Conservation (phyloP, 140 eudicot species). For the Oenanthe javanica region DNA sequence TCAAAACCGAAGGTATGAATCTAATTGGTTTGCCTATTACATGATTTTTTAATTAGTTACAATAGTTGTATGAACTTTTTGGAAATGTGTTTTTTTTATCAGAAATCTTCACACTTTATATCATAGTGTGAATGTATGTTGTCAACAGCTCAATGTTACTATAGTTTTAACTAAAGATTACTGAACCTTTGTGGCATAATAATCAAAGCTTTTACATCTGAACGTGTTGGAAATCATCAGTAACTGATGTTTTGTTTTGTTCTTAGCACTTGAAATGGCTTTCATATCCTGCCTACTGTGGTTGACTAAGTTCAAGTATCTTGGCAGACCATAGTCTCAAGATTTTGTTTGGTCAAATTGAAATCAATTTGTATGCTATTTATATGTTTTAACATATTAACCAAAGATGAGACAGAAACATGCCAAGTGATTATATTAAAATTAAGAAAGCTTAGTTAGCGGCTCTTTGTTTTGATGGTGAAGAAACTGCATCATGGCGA, state of each 20-base stretch:
- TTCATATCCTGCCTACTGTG: neutral
- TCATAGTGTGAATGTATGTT: neutral
- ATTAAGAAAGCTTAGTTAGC: no score
- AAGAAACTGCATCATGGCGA: neutral
- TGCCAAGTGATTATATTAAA: neutral
- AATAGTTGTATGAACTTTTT: neutral
- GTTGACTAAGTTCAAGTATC: neutral
- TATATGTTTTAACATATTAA: neutral
- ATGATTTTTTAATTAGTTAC: neutral
- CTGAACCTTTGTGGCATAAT: neutral
- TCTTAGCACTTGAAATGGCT: neutral
- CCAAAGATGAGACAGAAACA: neutral
- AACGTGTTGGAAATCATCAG: neutral
- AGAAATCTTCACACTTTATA: neutral
- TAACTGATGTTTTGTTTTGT: neutral
- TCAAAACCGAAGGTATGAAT: conserved; percentile 56
- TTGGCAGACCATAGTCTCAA: neutral
- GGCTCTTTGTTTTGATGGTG: neutral
- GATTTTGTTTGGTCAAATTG: neutral
- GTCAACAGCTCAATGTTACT: neutral
- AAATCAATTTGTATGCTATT: neutral
- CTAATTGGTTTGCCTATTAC: neutral
- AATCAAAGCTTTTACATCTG: neutral
- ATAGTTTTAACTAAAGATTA: neutral
- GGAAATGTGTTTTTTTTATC: neutral